phyloP scores from a whole-genome alignment of 306 rosid species.

The Vicia faba region DNA sequence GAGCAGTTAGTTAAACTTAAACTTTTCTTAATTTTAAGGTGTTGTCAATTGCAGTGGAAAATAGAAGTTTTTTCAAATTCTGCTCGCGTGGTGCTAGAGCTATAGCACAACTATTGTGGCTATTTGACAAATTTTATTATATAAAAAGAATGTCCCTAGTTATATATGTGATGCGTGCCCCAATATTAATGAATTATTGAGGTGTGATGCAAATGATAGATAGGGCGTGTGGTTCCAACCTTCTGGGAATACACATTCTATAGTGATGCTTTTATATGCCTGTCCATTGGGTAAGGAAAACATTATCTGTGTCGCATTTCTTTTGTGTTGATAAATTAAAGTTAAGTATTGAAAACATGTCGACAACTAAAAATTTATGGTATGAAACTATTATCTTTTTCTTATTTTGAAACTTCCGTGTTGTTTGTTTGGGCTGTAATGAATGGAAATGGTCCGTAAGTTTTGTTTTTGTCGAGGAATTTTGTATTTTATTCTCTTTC shows the following conservation, averaged over 20 bases:
- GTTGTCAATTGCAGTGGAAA: too few species aligned
- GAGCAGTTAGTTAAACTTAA: background rate
- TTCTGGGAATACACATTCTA: too few species aligned
- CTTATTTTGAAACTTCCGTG: background rate
- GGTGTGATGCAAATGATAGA: too few species aligned
- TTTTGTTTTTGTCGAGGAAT: background rate
- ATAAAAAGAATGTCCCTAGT: background rate
- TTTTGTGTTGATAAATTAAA: background rate
- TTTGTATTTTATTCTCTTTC: conserved; percentile 17
- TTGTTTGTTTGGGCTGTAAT: conserved; percentile 7
- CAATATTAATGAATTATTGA: too few species aligned
- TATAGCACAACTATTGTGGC: background rate
- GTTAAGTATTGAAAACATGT: background rate
- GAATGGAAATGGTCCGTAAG: background rate
- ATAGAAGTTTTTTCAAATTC: too few species aligned
- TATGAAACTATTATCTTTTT: background rate
- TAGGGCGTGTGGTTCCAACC: too few species aligned
- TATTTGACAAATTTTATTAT: background rate
- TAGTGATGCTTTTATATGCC: too few species aligned
- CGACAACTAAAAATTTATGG: background rate
- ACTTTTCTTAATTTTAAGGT: background rate
- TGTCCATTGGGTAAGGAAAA: too few species aligned
- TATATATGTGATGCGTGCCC: background rate
- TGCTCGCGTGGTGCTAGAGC: too few species aligned
- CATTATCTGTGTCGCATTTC: background rate